phyloP scores from a whole-genome alignment of 768 basidiomycete genomes.

The Phlebiopsis gigantea region DNA sequence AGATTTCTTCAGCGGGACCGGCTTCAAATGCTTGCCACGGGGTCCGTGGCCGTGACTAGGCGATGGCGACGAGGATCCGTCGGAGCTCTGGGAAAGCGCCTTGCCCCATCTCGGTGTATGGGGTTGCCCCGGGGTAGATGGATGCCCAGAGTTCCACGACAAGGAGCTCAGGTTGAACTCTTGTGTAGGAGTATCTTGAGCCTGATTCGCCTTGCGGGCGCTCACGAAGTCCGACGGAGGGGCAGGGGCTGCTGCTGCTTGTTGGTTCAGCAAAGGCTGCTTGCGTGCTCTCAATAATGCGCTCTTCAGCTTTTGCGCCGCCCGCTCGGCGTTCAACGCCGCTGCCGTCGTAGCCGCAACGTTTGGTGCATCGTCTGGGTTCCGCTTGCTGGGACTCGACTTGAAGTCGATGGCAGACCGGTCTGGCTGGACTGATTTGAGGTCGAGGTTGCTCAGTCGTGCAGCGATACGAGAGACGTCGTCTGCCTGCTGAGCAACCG shows the following conservation, averaged over 20 bases:
- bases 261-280: conserved; percentile 63
- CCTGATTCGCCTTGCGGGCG: conserved; percentile 21
- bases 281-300: conserved; percentile 56
- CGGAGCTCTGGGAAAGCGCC: neutral
- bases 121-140: conserved; percentile 1
- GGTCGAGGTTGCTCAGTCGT: conserved; percentile 48
- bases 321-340: conserved; percentile 75
- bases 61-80: neutral
- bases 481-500: conserved; percentile 55
- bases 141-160: neutral
- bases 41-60: neutral
- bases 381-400: conserved; percentile 27
- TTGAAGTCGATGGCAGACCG: conserved; percentile 27
- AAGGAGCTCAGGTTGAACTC: neutral
- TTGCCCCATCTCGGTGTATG: neutral
- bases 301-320: conserved; percentile 64
- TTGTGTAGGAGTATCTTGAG: neutral
- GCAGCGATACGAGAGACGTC: conserved; percentile 47
- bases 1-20: conserved; percentile 28
- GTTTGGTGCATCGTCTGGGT: conserved; percentile 43
- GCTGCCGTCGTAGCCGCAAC: conserved; percentile 74
- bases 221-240: conserved; percentile 24
- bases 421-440: conserved; percentile 23
- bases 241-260: conserved; percentile 30
- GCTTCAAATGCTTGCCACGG: conserved; percentile 22